Percentiles rank a stretch among this genome's conserved stretches.
These are phyloP conservation scores for Curvularia lunata DNA, from an alignment of 2,329 filamentous ascomycete genomes.

Conservation along the genomic window DNA sequence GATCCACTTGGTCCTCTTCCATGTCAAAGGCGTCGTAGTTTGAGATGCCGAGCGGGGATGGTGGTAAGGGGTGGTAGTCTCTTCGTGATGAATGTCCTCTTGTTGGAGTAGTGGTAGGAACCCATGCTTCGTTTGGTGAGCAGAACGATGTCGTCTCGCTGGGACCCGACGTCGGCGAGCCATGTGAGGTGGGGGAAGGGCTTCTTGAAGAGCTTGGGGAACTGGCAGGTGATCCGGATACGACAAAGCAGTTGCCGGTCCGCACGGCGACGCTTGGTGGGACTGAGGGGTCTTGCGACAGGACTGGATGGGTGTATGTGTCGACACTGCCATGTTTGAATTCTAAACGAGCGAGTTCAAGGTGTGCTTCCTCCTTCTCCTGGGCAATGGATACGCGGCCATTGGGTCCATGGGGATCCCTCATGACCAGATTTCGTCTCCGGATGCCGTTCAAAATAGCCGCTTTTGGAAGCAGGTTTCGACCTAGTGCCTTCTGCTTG, in stretches of 20 bases:
- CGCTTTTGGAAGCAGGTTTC: slow-evolving; percentile 66
- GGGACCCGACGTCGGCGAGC: not conserved
- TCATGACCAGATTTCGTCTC: slow-evolving; percentile 44
- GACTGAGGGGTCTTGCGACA: slow-evolving; percentile 19
- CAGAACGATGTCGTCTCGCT: slow-evolving; percentile 20
- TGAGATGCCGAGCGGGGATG: slow-evolving; percentile 50
- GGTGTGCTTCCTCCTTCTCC: slow-evolving; percentile 40
- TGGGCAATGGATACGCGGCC: slow-evolving; percentile 35
- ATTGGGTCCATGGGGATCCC: slow-evolving; percentile 25
- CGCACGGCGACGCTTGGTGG: slow-evolving; percentile 23
- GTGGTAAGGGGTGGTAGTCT: slow-evolving; percentile 44
- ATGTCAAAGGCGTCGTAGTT: slow-evolving; percentile 54
- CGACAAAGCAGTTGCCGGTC: slow-evolving; percentile 22
- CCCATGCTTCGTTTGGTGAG: slow-evolving; percentile 46
- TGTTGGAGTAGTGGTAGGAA: slow-evolving; percentile 14
- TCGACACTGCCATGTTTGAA: slow-evolving; percentile 43
- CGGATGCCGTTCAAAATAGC: slow-evolving; percentile 70
- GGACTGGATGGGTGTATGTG: slow-evolving; percentile 39
- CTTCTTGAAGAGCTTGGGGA: slow-evolving; percentile 28
- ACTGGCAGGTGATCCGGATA: slow-evolving; percentile 23
- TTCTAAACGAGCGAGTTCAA: slow-evolving; percentile 41
- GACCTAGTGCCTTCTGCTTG: slow-evolving; percentile 56
- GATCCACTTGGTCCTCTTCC: slow-evolving; percentile 42
- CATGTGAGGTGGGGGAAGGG: slow-evolving; percentile 26
- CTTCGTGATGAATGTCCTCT: slow-evolving; percentile 26